Evolutionary conservation across 345 rosid species (phyloP), one percentile per base, ranked within the genome.

Genomic region (Tarenaya hassleriana): DNA sequence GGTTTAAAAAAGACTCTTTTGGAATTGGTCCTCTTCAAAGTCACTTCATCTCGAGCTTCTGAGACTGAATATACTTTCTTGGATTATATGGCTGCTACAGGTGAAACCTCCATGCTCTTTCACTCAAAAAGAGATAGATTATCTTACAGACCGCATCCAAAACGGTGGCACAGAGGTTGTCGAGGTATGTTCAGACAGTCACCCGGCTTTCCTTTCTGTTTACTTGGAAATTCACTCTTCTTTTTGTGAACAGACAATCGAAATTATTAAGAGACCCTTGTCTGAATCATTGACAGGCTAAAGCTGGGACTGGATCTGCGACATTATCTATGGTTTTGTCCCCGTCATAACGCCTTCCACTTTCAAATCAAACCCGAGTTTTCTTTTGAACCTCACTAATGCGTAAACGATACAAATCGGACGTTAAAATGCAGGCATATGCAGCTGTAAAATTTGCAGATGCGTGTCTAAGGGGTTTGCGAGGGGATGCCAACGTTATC

Each of bases 361-460:
- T 55, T 55, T 55, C 18, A 20, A 13, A 55, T 37, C 13, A 38
- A 53, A 0, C 12, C 0, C 1, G 5, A 7, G 37, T 1, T 14
- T 41, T 11, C 0, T 13, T 27, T 7, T 14, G 37, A 7, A 3
- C 13, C 5, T 41, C 0, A 7, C 34, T 44, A 18, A 27, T 47
- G 35, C 19, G 5, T 24, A 24, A 2, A n/a, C n/a, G n/a, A 24
- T 24, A 24, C 29, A 24, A 57, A 37, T 19, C 16, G 4, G 18
- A 37, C 52, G 56, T 17, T 24, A 33, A 62, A 55, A 3, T 69
- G 62, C 75, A 92, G 98, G 98, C 98, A 27, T 92, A 81, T 64
- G 95, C 98, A 52, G 95, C 98, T n/a, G 95, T 85, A 49, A 83
- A 92, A 75, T 88, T 92, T 56, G 98, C 98, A 10, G 96, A 88